Base-by-base conservation (phyloP, 345 rosid genomes). In the Hevea brasiliensis region DNA sequence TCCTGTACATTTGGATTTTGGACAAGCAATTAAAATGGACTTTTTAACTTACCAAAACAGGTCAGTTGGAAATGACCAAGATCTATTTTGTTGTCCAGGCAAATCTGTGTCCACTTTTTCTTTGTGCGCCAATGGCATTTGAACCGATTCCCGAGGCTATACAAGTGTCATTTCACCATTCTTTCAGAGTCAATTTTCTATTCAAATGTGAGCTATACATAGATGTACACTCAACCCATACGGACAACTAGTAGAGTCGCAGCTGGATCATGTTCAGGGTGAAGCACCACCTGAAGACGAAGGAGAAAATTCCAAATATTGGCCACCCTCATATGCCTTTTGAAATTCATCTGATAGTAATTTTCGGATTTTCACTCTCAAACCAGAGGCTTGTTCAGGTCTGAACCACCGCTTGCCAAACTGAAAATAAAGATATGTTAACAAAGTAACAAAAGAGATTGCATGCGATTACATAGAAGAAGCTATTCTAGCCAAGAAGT, bases 321-420 rank as follows among this genome's bases (percentile, higher is more conserved):
- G 20, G 24, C 10, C 8, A 27, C 8, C 55, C 61, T 79, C 56
- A 37, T 48, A 70, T 59, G 84, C 80, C 24, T 48, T 77, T 65
- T 70, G 65, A 72, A 95, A 91, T 68, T 86, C 87, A 55, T 81
- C 67, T 65, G 77, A 15, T 26, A 95, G 94, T 61, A 85, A 71
- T 13, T 80, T 79, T 51, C 79, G 77, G 74, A 95, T 91, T 86
- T 85, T 89, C 72, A 4, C 65, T 78, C 98, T 89, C 88, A 95
- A 76, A 41, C 84, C 82, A 42, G 97, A 92, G 68, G 99, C 98
- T 72, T 91, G 88, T 79, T 89, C 88, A 1, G 97, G 97, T 76
- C 68, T 86, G 82, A 95, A 95, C 99, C 99, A 92, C 64, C 77
- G 76, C 82, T 82, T 87, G 79, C 96, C 90, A 72, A 95, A 88